Conservation (phyloP, 2,329 filamentous ascomycete species). For the Colletotrichum sp. region DNA sequence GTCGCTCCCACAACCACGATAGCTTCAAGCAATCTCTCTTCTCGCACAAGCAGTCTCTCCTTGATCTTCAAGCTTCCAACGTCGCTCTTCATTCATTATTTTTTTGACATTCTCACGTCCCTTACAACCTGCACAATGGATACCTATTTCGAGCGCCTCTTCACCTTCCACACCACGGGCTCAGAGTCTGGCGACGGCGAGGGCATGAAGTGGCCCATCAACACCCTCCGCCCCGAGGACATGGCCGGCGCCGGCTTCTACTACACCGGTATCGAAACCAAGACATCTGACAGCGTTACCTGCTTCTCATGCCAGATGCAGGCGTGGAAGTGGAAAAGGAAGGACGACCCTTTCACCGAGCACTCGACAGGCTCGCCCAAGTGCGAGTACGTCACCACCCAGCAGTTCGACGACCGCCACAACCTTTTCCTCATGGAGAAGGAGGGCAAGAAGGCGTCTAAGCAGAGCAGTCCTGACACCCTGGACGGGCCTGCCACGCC, state of each 20-base stretch:
- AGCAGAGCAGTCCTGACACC: fast-evolving
- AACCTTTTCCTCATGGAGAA: neutral
- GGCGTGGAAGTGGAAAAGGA: neutral
- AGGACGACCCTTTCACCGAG: neutral
- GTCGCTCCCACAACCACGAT: neutral
- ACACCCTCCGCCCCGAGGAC: neutral
- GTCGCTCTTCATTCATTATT: neutral
- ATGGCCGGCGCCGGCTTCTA: constrained; percentile 4
- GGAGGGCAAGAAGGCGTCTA: neutral
- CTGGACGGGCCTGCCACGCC: neutral
- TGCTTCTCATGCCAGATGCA: neutral
- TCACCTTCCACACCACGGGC: neutral
- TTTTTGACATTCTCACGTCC: neutral
- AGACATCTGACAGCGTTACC: neutral
- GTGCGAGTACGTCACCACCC: neutral
- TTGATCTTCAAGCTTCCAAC: neutral
- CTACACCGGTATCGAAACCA: neutral
- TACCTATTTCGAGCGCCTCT: neutral
- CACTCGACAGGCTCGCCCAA: neutral
- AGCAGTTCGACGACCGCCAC: neutral
- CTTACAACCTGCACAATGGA: neutral
- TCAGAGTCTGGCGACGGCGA: neutral
- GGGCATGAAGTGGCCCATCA: neutral
- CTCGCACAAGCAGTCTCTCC: neutral
- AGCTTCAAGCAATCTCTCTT: fast-evolving